phyloP scores from a whole-genome alignment of 805 yeast species.

The Barnettozyma botsteinii region DNA sequence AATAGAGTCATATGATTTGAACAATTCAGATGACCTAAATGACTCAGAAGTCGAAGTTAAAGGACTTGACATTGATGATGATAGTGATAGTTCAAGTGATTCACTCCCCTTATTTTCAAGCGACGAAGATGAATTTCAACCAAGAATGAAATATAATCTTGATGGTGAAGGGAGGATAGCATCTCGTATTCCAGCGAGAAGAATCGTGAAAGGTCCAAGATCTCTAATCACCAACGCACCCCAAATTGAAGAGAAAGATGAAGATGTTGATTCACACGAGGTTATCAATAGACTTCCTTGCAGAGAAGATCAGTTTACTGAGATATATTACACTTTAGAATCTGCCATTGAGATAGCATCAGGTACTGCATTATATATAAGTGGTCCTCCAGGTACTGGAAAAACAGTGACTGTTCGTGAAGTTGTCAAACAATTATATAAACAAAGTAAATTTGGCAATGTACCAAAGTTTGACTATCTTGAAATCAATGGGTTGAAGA shows the following conservation, averaged over 20 bases:
- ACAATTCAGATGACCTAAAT: no score
- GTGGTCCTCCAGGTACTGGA: constrained; percentile 98
- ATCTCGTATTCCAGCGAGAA: not conserved
- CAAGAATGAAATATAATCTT: constrained; percentile 25
- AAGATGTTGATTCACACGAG: constrained; percentile 31
- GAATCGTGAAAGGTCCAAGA: constrained; percentile 23
- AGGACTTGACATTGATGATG: constrained; percentile 1
- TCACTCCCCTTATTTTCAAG: constrained; percentile 12
- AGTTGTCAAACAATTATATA: constrained; percentile 63
- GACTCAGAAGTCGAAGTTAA: constrained; percentile 3
- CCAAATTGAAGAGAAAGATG: constrained; percentile 23
- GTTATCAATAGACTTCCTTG: constrained; percentile 55
- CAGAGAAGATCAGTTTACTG: constrained; percentile 75
- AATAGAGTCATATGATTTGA: no score
- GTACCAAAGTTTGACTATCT: constrained; percentile 57
- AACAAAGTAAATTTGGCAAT: constrained; percentile 33
- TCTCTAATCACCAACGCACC: constrained; percentile 12
- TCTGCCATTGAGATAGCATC: constrained; percentile 61
- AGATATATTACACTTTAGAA: constrained; percentile 62
- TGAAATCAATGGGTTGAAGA: constrained; percentile 88
- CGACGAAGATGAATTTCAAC: constrained; percentile 18
- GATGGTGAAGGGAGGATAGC: constrained; percentile 23
- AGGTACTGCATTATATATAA: constrained; percentile 83
- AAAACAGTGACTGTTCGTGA: constrained; percentile 91
- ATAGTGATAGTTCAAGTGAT: constrained; percentile 11